These are phyloP conservation scores for Umbilicus rupestris DNA, from an alignment of 164 flowering plant genomes.

Conservation along the genomic window DNA sequence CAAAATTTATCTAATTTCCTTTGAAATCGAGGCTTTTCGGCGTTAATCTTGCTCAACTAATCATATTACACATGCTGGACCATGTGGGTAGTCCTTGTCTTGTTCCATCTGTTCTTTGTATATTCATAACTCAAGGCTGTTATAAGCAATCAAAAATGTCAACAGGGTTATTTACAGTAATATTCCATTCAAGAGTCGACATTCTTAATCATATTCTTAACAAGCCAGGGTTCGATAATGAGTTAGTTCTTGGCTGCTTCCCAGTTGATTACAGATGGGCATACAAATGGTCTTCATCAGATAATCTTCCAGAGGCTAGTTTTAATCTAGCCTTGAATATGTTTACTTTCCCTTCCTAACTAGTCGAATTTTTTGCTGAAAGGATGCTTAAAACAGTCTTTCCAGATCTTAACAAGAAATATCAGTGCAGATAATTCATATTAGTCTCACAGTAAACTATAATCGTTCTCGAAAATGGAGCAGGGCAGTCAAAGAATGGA, in stretches of 20 bases:
- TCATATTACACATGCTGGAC: not conserved
- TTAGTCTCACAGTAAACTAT: not conserved
- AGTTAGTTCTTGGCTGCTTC: not conserved
- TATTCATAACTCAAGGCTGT: not conserved
- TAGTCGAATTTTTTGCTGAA: not conserved
- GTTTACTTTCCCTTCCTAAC: not conserved
- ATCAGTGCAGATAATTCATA: not conserved
- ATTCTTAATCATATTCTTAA: not conserved
- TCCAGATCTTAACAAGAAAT: not conserved
- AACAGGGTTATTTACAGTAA: not conserved
- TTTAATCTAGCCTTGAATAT: not conserved
- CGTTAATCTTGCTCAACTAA: constrained; percentile 2
- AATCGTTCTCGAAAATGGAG: not conserved
- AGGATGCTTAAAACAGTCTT: not conserved
- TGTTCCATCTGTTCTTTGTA: not conserved
- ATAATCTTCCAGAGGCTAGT: not conserved
- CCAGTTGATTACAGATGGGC: too few species aligned
- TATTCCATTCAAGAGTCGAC: not conserved
- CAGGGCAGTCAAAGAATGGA: constrained; percentile 3
- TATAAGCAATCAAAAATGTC: not conserved
- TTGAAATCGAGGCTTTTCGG: not conserved
- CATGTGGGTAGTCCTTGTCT: not conserved
- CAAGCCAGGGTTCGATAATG: not conserved
- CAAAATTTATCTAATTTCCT: not conserved
- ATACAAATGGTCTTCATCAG: too few species aligned